Evolutionary conservation across 2,329 filamentous ascomycete genomes (phyloP), one percentile per base, ranked within the genome.

Genomic region (Blastomyces emzantsi): DNA sequence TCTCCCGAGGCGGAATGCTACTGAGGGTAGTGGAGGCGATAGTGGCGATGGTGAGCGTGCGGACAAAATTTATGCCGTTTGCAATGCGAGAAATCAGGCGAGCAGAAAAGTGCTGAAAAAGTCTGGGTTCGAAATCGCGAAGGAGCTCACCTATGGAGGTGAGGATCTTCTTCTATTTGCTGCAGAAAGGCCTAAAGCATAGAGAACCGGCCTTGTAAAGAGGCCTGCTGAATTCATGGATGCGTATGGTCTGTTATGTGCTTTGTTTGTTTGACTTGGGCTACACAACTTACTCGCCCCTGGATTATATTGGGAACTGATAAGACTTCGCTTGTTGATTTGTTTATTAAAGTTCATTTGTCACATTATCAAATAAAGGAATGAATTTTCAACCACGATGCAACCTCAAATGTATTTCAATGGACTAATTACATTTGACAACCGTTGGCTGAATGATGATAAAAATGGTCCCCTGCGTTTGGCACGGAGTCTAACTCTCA

Each of bases 1-100:
- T 4, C 51, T 72, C 13, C 66, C 66, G 33, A 57, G 54, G 54
- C 54, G 54, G 17, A 57, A 33, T 57, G 33, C 2, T 41, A 33
- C 33, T 15, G 54, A 36, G 33, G 2, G 33, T 2, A 13, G 54
- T 57, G 7, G 17, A 41, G 54, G 9, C n/a, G 52, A 33, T 9
- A 19, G 17, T 57, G 17, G 54, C 6, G 33, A 41, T 22, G 33
- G 54, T 15, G 22, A 25, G 6, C 9, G 22, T 11, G 54, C n/a
- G 33, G 33, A 57, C 17, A 57, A 57, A 33, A n/a, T 41, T 39
- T 57, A 57, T 39, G 54, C 30, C 33, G 9, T 41, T 57, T 57
- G 54, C 6, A 5, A 57, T 19, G 33, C 7, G 22, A 1, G 15
- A 19, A 57, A 57, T 57, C 30, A 39, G 22, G 54, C 33, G n/a